Conservation (phyloP, 176 grass and related monocot genomes). For the Otatea glauca region DNA sequence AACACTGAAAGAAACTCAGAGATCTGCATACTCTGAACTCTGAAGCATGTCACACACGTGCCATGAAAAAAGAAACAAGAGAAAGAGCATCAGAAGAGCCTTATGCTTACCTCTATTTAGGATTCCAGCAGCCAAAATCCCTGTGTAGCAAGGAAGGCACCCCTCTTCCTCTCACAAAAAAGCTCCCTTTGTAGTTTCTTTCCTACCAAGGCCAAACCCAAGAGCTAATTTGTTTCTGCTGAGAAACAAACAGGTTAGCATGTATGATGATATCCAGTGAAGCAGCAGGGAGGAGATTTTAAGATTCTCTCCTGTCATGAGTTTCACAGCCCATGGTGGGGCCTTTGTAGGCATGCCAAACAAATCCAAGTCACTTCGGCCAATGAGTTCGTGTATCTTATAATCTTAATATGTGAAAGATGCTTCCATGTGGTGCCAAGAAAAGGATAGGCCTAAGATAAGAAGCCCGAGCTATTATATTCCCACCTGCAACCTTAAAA, state of each 20-base stretch:
- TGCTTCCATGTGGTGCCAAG: constrained; percentile 57
- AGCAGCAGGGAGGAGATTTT: constrained; percentile 30
- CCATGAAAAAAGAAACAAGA: constrained; percentile 28
- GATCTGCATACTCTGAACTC: background rate
- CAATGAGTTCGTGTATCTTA: constrained; percentile 62
- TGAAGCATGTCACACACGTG: constrained; percentile 1
- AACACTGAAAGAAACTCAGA: background rate
- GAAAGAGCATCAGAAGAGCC: constrained; percentile 18
- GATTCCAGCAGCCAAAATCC: background rate
- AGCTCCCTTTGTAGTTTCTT: background rate
- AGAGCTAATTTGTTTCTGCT: constrained; percentile 26
- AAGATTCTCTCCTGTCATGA: constrained; percentile 59
- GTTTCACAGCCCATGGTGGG: constrained; percentile 55
- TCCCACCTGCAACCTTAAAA: constrained; percentile 33
- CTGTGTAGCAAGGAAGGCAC: constrained; percentile 13
- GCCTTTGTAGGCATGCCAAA: constrained; percentile 52
- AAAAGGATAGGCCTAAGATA: constrained; percentile 63
- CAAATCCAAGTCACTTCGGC: constrained; percentile 60
- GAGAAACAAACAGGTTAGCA: constrained; percentile 39
- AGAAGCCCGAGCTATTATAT: constrained; percentile 51
- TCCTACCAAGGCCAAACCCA: background rate
- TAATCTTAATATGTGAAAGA: constrained; percentile 59
- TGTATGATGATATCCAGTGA: constrained; percentile 31
- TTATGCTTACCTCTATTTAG: constrained; percentile 35
- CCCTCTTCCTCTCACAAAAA: background rate